These are phyloP conservation scores for Metschnikowia reukaufii DNA, from an alignment of 805 yeast species.

Conservation along the genomic window DNA sequence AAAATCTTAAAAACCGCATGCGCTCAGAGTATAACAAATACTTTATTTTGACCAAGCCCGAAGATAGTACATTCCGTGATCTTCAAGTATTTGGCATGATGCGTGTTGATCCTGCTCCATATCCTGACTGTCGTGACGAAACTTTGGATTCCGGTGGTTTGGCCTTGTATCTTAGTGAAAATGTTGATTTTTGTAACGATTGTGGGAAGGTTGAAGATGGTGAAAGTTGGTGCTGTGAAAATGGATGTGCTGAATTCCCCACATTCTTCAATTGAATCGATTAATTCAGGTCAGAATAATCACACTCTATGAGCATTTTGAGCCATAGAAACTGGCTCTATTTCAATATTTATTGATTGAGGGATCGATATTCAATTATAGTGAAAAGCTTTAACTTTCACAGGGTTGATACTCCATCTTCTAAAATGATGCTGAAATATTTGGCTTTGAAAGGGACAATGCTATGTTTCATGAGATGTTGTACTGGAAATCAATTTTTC, in stretches of 20 bases:
- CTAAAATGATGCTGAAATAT: too few relatives aligned
- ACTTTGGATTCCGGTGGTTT: too few relatives aligned
- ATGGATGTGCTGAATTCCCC: neutral
- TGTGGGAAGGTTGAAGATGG: neutral
- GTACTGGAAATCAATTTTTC: too few relatives aligned
- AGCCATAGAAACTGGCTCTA: too few relatives aligned
- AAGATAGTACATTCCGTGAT: neutral
- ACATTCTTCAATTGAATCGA: neutral
- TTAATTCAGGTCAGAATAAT: too few relatives aligned
- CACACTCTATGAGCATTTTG: too few relatives aligned
- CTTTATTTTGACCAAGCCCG: neutral
- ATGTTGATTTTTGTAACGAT: neutral
- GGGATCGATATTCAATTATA: too few relatives aligned
- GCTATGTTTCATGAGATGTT: too few relatives aligned
- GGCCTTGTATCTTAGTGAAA: neutral
- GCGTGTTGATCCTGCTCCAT: neutral
- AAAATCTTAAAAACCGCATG: neutral
- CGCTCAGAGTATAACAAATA: neutral
- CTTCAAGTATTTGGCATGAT: neutral
- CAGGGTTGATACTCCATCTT: too few relatives aligned
- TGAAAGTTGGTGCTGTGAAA: neutral
- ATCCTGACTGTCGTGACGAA: neutral
- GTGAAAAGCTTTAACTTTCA: too few relatives aligned
- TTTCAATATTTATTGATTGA: too few relatives aligned
- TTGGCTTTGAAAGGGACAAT: too few relatives aligned